phyloP scores from a whole-genome alignment of 495 filamentous ascomycete species.

The Xylaria sp. region DNA sequence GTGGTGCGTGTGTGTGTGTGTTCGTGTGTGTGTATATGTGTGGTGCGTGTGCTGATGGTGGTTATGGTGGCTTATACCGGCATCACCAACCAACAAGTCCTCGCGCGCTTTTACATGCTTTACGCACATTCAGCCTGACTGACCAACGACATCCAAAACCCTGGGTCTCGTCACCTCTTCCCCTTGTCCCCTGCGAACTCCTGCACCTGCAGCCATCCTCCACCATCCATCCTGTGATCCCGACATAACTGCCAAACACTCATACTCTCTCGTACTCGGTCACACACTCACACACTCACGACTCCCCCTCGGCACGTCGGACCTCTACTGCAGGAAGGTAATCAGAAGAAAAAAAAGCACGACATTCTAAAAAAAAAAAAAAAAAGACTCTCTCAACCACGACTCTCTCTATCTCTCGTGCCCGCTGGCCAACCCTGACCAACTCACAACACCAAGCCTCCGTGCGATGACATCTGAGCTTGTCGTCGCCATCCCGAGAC shows the following conservation, averaged over 20 bases:
- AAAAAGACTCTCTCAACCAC: not conserved
- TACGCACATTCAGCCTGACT: too few relatives aligned
- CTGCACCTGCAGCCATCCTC: constrained; percentile 29
- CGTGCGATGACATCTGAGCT: constrained; percentile 31
- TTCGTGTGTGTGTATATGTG: too few relatives aligned
- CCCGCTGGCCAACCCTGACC: not conserved
- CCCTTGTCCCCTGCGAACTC: constrained; percentile 27
- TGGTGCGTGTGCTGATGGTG: not conserved
- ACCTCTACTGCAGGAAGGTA: not conserved
- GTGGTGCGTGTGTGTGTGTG: too few relatives aligned
- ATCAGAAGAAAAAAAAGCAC: not conserved
- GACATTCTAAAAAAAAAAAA: not conserved
- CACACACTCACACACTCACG: not conserved
- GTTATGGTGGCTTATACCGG: constrained; percentile 16
- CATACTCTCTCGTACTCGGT: not conserved
- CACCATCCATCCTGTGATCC: constrained; percentile 22
- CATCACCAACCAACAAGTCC: not conserved
- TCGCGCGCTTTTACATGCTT: constrained; percentile 1
- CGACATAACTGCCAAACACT: constrained; percentile 7
- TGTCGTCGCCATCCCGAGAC: constrained; percentile 47
- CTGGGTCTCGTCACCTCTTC: constrained; percentile 13
- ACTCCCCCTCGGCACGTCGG: not conserved
- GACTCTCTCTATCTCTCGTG: constrained; percentile 3
- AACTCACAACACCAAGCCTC: constrained; percentile 16
- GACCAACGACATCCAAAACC: constrained; percentile 11